These are phyloP conservation scores for Epichloe elymi DNA, from an alignment of 2,329 filamentous ascomycete species.

Conservation along the genomic window DNA sequence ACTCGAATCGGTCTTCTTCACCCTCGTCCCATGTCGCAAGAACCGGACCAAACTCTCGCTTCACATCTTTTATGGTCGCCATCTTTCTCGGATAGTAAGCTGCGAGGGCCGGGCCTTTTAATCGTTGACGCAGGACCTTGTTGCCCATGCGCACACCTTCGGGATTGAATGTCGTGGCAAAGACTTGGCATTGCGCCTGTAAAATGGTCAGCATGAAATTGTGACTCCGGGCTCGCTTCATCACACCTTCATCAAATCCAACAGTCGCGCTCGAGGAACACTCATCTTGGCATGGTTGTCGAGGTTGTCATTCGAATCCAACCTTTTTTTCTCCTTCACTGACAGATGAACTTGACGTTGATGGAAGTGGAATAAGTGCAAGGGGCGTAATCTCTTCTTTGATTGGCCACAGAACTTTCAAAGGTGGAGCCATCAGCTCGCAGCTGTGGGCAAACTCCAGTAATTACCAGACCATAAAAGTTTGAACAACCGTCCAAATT, in stretches of 20 bases:
- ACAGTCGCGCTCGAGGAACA: constrained; percentile 46
- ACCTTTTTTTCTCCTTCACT: background rate
- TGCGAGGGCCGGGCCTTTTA: constrained; percentile 69
- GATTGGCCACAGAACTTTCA: constrained; percentile 4
- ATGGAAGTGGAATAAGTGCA: background rate
- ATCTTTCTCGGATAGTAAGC: constrained; percentile 78
- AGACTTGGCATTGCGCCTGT: constrained; percentile 82
- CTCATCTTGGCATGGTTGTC: constrained; percentile 37
- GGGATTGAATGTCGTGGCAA: constrained; percentile 85
- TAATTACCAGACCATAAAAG: background rate
- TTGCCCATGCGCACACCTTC: constrained; percentile 71
- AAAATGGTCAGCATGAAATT: constrained; percentile 11
- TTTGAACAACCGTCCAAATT: background rate
- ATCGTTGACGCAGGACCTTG: constrained; percentile 78
- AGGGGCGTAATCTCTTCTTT: background rate
- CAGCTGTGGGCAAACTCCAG: background rate
- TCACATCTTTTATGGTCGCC: constrained; percentile 59
- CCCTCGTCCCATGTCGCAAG: constrained; percentile 59
- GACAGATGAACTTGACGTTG: no score
- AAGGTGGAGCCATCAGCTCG: background rate
- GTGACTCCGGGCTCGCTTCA: background rate
- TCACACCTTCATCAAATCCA: constrained; percentile 70
- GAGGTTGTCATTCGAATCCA: constrained; percentile 10
- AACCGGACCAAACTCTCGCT: constrained; percentile 52
- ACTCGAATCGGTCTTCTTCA: constrained; percentile 69